Evolutionary conservation across 2,329 filamentous ascomycete genomes (phyloP).

Genomic region (Tolypocladium sp.): DNA sequence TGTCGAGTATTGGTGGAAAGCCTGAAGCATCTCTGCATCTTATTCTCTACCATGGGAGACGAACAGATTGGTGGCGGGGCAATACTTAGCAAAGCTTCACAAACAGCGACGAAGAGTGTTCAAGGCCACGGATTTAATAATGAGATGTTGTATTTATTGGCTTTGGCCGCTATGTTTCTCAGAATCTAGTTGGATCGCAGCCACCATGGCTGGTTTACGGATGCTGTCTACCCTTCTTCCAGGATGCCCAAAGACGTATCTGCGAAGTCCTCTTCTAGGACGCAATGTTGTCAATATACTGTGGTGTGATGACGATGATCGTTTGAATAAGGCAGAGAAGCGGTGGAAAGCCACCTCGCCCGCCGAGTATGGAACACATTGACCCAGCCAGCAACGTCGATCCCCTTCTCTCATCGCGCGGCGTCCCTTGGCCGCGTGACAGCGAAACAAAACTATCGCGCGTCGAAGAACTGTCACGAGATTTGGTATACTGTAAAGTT

Average conservation of each 20-base stretch:
- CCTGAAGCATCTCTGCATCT: no score
- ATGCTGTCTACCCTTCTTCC: not conserved
- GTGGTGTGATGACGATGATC: not conserved
- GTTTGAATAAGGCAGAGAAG: not conserved
- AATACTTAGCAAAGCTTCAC: not conserved
- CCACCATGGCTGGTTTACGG: not conserved
- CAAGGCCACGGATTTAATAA: not conserved
- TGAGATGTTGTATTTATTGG: not conserved
- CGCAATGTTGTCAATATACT: not conserved
- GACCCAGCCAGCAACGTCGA: not conserved
- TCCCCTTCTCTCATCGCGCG: not conserved
- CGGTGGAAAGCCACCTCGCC: not conserved
- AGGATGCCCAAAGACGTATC: no score
- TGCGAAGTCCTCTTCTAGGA: not conserved
- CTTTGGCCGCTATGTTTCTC: not conserved
- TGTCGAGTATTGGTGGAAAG: no score
- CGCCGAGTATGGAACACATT: not conserved
- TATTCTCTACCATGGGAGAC: not conserved
- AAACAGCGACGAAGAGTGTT: not conserved
- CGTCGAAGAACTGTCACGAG: slow-evolving; percentile 3
- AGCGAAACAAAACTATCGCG: not conserved
- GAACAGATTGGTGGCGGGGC: not conserved
- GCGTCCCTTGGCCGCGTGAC: not conserved
- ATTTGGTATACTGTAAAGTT: slow-evolving; percentile 27
- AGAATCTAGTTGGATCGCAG: not conserved